Conservation (phyloP, 768 basidiomycete species). For the Rhizopogon roseolus region DNA sequence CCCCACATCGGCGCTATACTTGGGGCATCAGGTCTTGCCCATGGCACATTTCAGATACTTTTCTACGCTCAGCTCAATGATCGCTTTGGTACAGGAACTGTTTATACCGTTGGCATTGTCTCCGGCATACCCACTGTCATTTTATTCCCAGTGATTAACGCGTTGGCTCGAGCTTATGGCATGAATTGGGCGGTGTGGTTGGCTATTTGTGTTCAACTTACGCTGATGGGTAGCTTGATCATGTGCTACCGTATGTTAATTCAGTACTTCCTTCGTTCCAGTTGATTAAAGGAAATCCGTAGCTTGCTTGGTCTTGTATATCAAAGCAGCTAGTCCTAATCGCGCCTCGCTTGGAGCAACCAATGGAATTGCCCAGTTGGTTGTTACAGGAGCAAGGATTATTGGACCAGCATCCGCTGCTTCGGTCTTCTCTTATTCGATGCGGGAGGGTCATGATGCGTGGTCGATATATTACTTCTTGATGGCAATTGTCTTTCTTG, state of each 20-base stretch:
- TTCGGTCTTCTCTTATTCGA: neutral
- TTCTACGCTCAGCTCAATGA: conserved; percentile 57
- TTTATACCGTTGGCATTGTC: conserved; percentile 47
- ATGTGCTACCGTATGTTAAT: neutral
- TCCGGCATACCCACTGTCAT: conserved; percentile 40
- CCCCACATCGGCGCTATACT: conserved; percentile 25
- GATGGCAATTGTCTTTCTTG: neutral
- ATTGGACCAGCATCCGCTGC: neutral
- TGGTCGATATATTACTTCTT: neutral
- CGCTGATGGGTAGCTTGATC: conserved; percentile 28
- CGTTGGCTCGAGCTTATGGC: conserved; percentile 20
- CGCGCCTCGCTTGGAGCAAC: neutral
- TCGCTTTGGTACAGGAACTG: conserved; percentile 52
- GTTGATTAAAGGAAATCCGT: neutral
- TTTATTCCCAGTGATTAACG: conserved; percentile 36
- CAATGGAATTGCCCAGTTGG: neutral
- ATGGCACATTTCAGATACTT: conserved; percentile 50
- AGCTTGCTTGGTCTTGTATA: neutral
- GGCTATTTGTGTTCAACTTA: conserved; percentile 44
- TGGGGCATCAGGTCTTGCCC: conserved; percentile 18
- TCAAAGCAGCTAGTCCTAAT: neutral
- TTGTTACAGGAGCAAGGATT: neutral
- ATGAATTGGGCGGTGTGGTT: conserved; percentile 37
- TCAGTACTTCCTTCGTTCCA: neutral
- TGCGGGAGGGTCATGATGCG: neutral